Conservation (phyloP, 176 grass and related monocot species). For the Dactylis glomerata region DNA sequence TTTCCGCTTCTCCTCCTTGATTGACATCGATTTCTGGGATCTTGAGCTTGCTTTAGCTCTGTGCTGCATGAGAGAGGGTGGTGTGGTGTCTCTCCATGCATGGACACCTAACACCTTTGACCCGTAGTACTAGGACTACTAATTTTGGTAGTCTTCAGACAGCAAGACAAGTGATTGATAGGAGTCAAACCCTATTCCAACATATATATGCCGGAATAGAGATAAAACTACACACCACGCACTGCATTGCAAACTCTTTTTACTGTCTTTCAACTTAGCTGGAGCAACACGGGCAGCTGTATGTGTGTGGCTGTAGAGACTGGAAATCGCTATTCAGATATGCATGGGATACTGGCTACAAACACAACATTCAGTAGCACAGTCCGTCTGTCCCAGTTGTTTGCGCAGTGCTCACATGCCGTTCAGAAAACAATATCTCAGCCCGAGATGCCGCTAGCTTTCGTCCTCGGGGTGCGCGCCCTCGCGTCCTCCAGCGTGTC, state of each 20-base stretch:
- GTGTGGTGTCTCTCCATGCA: conserved; percentile 22
- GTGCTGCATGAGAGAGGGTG: not conserved
- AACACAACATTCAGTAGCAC: conserved; percentile 43
- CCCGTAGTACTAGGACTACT: not conserved
- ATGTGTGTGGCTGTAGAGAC: not conserved
- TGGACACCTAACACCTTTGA: conserved; percentile 35
- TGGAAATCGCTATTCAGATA: conserved; percentile 13
- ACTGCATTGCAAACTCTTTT: not conserved
- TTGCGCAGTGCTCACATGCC: conserved; percentile 35
- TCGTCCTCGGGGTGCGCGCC: conserved; percentile 22
- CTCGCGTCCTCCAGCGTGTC: not conserved
- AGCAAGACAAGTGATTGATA: not conserved
- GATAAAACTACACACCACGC: not conserved
- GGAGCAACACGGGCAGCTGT: not conserved
- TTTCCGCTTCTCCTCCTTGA: conserved; percentile 11
- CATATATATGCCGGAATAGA: not conserved
- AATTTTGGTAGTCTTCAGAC: not conserved
- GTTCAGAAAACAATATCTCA: conserved; percentile 45
- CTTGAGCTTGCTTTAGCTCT: conserved; percentile 36
- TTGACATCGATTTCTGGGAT: conserved; percentile 62
- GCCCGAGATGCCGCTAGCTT: conserved; percentile 38
- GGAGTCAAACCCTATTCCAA: not conserved
- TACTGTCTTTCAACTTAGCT: not conserved
- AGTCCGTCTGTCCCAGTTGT: conserved; percentile 12
- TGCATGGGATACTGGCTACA: conserved; percentile 26